Base-by-base conservation (phyloP, 495 filamentous ascomycete species). In the Halenospora varia region DNA sequence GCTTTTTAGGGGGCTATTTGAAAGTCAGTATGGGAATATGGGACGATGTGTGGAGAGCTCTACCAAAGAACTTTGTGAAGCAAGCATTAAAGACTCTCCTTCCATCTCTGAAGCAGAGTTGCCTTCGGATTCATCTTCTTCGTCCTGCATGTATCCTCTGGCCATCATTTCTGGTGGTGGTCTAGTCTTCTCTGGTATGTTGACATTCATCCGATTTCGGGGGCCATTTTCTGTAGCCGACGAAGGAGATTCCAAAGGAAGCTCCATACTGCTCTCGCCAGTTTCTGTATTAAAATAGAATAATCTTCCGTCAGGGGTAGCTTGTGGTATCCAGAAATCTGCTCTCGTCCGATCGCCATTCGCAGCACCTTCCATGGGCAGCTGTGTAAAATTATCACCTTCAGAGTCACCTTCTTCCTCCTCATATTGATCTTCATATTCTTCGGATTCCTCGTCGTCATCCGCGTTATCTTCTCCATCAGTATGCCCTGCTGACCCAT, bases 211-310 rank as follows among this genome's bases (percentile, higher is more conserved):
- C 46, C 90, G 86, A 68, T 98, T 90, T 47, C 86, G 79, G 3
- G 94, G 94, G 1, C 94, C 94, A 51, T 76, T 87, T 66, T 98
- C 94, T 58, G 81, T 89, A 44, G 82, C 72, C 4, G 88, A 86
- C 1, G 86, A 87, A 1, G 94, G 92, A 22, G 91, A 92, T 68
- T 97, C 94, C 35, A 97, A 79, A 2, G 95, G 94, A 57, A 98
- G 76, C 62, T 97, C 94, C 83, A 88, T 92, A 47, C 88, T 94
- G 62, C 88, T 95, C 59, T 89, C 90, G 40, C 91, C 90, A 0
- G 94, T 98, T 69, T 96, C 82, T 4, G 92, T 97, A 66, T 98
- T 98, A 78, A 95, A 97, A 68, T 97, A 98, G 68, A 91, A 97
- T n/a, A 97, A 72, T 54, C 90, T 82, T 48, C 94, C 94, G 68